These are phyloP conservation scores for Acrocalymma vagum DNA, from an alignment of 2,329 filamentous ascomycete genomes.

Conservation along the genomic window DNA sequence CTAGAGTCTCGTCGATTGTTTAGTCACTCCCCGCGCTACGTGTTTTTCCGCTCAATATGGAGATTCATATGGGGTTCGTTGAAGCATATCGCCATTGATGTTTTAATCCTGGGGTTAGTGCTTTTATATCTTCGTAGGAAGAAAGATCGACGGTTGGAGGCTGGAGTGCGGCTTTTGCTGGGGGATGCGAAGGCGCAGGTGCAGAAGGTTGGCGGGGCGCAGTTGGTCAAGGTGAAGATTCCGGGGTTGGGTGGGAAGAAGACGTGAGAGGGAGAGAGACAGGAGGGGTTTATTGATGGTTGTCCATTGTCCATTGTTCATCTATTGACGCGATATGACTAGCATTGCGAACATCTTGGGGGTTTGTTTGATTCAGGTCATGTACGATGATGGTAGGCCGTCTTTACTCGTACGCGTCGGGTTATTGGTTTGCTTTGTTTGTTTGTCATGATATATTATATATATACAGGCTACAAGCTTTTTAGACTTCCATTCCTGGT, in stretches of 20 bases:
- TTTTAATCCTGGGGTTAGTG: constrained; percentile 70
- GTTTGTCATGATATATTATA: not conserved
- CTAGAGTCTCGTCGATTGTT: constrained; percentile 80
- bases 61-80: constrained; percentile 72
- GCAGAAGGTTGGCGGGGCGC: constrained; percentile 38
- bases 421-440: not conserved
- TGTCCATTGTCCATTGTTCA: no score
- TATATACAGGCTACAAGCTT: no score
- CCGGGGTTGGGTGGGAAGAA: constrained; percentile 30
- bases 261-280: constrained; percentile 5
- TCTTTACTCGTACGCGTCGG: no score
- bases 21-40: constrained; percentile 68
- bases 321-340: no score
- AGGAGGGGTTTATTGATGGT: no score
- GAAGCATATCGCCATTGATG: constrained; percentile 79
- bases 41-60: constrained; percentile 63
- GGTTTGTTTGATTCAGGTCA: no score
- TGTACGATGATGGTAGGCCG: no score
- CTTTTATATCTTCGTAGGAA: constrained; percentile 76
- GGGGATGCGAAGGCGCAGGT: constrained; percentile 54
- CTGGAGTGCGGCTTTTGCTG: constrained; percentile 73
- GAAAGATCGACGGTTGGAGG: constrained; percentile 76
- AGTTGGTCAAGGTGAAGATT: constrained; percentile 33
- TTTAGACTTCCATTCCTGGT: no score
- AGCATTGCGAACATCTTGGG: no score